Base-by-base conservation (phyloP, 2,329 filamentous ascomycete genomes). In the Fusarium papillatum region DNA sequence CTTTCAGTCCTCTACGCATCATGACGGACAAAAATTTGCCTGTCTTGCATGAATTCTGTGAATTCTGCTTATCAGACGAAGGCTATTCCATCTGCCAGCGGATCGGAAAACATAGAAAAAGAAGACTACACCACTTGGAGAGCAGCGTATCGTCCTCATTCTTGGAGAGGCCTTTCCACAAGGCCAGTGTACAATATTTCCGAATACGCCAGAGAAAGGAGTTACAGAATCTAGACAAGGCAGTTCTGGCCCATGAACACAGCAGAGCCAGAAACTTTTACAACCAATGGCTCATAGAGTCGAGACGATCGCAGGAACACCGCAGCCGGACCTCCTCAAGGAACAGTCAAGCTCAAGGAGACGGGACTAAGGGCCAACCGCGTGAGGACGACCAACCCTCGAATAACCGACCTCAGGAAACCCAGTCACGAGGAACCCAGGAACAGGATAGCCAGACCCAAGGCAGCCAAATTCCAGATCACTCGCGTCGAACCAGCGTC, bases 61-160 rank as follows among this genome's bases (percentile, higher is more conserved):
- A 71, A 26, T 69, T 41, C 41, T 69, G 66, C 43, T 14, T 26
- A 55, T 34, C 53, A 31, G 53, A 57, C n/a, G 29, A 57, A 57
- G 53, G 53, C 29, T 8, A 22, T 14, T 34, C 29, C n/a, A 31
- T 57, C 29, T n/a, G 53, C 22, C 29, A 34, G 53, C 29, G 29
- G 19, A 57, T 57, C 53, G 29, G 29, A 34, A 34, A n/a, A n/a
- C 19, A 34, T 8, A 31, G 29, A 22, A 19, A 22, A 34, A 57
- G 17, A 31, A 55, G 29, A 22, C 13, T 34, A 16, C 53, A 34
- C 29, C 53, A 57, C 29, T 13, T 34, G 31, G 53, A 55, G 13
- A 34, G 29, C 29, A 34, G 29, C 19, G 50, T 9, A n/a, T 55
- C 50, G 50, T 55, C 50, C n/a, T 57, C 53, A 22, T 22, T 34